These are phyloP conservation scores for Lachancea kluyveri DNA, from an alignment of 805 yeast species.

Conservation along the genomic window DNA sequence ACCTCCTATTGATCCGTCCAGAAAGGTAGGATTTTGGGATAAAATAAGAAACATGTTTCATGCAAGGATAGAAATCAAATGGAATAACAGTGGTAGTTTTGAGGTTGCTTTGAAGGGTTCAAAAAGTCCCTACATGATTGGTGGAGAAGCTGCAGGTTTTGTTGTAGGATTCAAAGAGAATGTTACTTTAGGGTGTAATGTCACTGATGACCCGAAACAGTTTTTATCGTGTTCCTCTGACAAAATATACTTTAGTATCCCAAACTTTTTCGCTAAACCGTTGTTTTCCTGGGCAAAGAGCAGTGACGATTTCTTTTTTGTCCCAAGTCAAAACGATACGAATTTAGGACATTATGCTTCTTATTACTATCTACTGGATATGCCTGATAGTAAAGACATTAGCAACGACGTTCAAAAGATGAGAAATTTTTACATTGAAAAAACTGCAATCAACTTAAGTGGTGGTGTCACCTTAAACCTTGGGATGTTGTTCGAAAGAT, in stretches of 20 bases:
- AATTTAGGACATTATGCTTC: conserved; percentile 40
- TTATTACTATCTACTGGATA: conserved; percentile 41
- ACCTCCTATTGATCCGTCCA: conserved; percentile 84
- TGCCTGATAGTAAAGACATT: conserved; percentile 15
- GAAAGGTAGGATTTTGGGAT: conserved; percentile 89
- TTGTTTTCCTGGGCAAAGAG: conserved; percentile 55
- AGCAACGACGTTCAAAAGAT: conserved; percentile 17
- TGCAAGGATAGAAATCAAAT: conserved; percentile 52
- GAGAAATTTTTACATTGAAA: conserved; percentile 35
- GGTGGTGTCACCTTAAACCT: conserved; percentile 57
- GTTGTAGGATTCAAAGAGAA: conserved; percentile 62
- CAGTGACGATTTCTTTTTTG: conserved; percentile 36
- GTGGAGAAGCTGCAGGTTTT: conserved; percentile 69
- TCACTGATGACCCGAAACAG: conserved; percentile 58
- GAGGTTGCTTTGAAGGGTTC: conserved; percentile 67
- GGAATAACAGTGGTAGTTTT: conserved; percentile 46
- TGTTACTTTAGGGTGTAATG: conserved; percentile 56
- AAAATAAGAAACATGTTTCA: conserved; percentile 72
- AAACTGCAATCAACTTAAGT: conserved; percentile 48
- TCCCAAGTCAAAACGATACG: conserved; percentile 38
- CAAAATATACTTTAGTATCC: conserved; percentile 63
- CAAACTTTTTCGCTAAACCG: conserved; percentile 58
- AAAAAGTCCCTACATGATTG: conserved; percentile 67
- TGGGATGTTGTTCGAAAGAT: conserved; percentile 53
- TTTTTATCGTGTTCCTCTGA: conserved; percentile 61